A percentile compares a stretch with the other conserved stretches of the same genome.
Evolutionary conservation across 225 moss, liverwort and hornwort species (phyloP).

Genomic region (Bryum argenteum): DNA sequence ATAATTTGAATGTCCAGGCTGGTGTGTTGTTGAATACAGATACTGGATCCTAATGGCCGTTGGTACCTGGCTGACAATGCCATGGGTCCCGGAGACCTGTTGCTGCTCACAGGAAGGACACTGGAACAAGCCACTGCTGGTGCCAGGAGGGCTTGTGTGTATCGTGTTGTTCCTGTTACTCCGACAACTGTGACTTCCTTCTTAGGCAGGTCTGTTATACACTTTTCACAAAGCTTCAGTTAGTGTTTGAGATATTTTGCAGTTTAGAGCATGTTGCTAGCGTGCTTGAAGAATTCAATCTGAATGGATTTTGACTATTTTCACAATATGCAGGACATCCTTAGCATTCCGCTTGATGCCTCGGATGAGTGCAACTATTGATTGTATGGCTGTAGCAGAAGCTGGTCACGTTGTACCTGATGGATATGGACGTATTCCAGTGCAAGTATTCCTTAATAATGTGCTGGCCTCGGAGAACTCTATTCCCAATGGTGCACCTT

Average conservation of each 20-base stretch:
- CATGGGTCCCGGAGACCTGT: conserved; percentile 63
- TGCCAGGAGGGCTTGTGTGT: conserved; percentile 58
- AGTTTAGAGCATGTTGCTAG: conserved; percentile 16
- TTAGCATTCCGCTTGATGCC: conserved; percentile 87
- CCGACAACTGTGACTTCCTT: conserved; percentile 44
- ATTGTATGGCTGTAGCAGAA: conserved; percentile 74
- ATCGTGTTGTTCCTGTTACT: conserved; percentile 61
- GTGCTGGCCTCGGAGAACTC: conserved; percentile 64
- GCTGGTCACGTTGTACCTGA: conserved; percentile 78
- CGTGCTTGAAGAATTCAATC: neutral
- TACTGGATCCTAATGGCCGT: conserved; percentile 74
- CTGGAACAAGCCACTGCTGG: conserved; percentile 77
- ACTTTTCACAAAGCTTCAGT: conserved; percentile 13
- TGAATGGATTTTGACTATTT: neutral
- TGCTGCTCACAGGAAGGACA: conserved; percentile 71
- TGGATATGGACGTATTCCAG: conserved; percentile 66
- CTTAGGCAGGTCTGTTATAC: conserved; percentile 56
- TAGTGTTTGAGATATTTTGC: conserved; percentile 6
- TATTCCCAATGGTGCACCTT: conserved; percentile 58
- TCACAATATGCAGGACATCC: conserved; percentile 60
- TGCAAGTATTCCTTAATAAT: conserved; percentile 72
- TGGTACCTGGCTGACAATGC: conserved; percentile 81
- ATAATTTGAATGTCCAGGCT: conserved; percentile 42
- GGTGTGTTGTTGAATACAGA: conserved; percentile 48
- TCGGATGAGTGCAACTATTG: conserved; percentile 72